These are phyloP conservation scores for Talaromyces funiculosus DNA, from an alignment of 2,329 filamentous ascomycete genomes.

Conservation along the genomic window DNA sequence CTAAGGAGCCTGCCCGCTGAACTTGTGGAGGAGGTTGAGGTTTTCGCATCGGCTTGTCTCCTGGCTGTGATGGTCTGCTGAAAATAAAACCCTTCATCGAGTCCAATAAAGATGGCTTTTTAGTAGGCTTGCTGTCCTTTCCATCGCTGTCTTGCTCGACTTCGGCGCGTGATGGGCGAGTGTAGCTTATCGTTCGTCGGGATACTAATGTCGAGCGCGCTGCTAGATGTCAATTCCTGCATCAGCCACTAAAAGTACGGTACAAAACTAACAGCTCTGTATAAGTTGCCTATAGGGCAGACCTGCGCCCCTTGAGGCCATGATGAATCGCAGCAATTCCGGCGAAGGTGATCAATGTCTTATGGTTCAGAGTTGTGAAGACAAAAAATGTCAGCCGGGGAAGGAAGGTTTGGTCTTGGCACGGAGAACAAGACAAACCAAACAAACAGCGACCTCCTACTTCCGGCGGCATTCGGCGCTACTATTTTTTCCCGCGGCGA, in stretches of 20 bases:
- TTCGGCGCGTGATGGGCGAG: constrained; percentile 25
- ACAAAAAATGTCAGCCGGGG: constrained; percentile 1
- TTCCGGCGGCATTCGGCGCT: neutral
- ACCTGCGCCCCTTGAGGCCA: constrained; percentile 36
- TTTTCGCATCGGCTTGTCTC: constrained; percentile 25
- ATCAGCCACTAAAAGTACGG: neutral
- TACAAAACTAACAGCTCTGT: constrained; percentile 29
- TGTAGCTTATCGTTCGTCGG: constrained; percentile 33
- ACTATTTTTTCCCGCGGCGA: constrained; percentile 1
- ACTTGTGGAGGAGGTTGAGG: constrained; percentile 21
- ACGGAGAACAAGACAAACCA: neutral
- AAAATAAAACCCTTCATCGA: constrained; percentile 32
- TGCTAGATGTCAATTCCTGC: constrained; percentile 14
- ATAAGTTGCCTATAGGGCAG: constrained; percentile 34
- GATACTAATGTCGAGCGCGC: constrained; percentile 31
- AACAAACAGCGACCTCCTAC: neutral
- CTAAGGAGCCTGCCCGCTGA: constrained; percentile 32
- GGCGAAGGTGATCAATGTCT: neutral
- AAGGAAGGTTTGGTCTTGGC: constrained; percentile 5
- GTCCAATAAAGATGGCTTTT: constrained; percentile 18
- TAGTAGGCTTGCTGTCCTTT: constrained; percentile 18
- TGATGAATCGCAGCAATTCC: constrained; percentile 16
- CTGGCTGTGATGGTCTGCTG: constrained; percentile 21
- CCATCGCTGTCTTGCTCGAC: constrained; percentile 19
- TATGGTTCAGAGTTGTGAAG: neutral